phyloP scores from a whole-genome alignment of 2,329 filamentous ascomycete species.

The Calycina marina region DNA sequence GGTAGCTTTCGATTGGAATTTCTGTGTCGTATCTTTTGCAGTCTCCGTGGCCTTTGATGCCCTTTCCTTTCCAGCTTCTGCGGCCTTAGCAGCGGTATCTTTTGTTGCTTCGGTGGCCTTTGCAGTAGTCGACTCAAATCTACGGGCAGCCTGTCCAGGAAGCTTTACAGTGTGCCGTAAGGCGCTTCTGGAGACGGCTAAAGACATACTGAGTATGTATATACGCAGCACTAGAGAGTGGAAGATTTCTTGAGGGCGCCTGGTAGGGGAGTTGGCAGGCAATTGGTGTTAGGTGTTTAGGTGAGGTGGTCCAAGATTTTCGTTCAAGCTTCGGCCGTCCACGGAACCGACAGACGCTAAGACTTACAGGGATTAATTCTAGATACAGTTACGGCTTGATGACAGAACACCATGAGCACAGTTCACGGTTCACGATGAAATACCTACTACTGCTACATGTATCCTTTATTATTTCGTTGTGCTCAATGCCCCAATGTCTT shows the following conservation, averaged over 20 bases:
- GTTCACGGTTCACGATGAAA: conserved; percentile 1
- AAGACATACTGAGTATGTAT: conserved; percentile 17
- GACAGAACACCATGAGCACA: conserved; percentile 1
- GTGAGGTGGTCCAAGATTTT: conserved; percentile 14
- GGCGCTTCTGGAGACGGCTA: conserved; percentile 19
- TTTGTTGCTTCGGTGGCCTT: conserved; percentile 32
- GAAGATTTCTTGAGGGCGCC: conserved; percentile 9
- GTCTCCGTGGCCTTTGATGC: conserved; percentile 28
- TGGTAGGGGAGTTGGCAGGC: conserved; percentile 11
- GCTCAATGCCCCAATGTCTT: too few species aligned
- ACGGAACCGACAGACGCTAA: conserved; percentile 4
- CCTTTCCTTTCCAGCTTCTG: conserved; percentile 29
- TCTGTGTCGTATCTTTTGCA: conserved; percentile 29
- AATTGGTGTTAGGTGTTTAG: conserved; percentile 16
- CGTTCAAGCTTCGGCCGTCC: conserved; percentile 8
- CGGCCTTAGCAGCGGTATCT: conserved; percentile 30
- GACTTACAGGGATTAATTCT: conserved; percentile 4
- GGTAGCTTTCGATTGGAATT: conserved; percentile 50
- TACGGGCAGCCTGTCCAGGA: conserved; percentile 19
- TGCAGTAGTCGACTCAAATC: conserved; percentile 44
- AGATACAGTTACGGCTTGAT: conserved; percentile 1
- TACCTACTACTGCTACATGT: too few species aligned
- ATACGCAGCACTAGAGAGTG: conserved; percentile 9
- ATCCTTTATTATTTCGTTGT: too few species aligned
- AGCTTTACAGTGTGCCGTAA: conserved; percentile 20